Evolutionary conservation across 1,139 yeast species (phyloP).

Genomic region (Debaryomyces singareniensis): DNA sequence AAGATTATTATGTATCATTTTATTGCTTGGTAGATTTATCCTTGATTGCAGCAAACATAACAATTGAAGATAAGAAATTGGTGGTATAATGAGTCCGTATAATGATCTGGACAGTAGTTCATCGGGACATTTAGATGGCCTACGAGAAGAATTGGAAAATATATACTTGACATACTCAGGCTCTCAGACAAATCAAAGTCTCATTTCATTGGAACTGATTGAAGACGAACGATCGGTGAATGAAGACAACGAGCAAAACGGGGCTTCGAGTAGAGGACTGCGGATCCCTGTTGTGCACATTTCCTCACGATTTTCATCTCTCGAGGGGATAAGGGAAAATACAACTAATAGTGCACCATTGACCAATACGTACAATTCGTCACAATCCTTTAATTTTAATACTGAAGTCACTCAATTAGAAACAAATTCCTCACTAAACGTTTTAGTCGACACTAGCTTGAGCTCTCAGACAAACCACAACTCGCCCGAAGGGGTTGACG

Average conservation of each 20-base stretch:
- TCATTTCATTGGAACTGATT: conserved; percentile 28
- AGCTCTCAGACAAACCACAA: conserved; percentile 9
- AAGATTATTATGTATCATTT: no score
- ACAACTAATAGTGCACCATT: conserved; percentile 23
- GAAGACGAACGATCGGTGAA: conserved; percentile 2
- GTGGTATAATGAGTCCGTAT: conserved; percentile 9
- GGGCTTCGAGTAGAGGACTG: not conserved
- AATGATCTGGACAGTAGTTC: not conserved
- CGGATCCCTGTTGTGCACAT: conserved; percentile 19
- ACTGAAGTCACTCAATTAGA: conserved; percentile 15
- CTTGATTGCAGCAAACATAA: no score
- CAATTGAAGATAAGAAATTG: no score
- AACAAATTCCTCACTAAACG: conserved; percentile 33
- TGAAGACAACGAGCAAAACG: conserved; percentile 1
- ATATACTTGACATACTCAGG: conserved; percentile 26
- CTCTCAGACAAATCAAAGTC: conserved; percentile 13
- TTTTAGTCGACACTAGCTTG: conserved; percentile 27
- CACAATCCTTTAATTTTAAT: conserved; percentile 23
- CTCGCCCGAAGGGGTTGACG: conserved; percentile 6
- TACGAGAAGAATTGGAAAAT: conserved; percentile 27
- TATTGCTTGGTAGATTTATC: no score
- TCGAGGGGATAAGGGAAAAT: conserved; percentile 12
- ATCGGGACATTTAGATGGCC: conserved; percentile 1
- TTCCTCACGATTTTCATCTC: conserved; percentile 25
- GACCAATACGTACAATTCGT: conserved; percentile 17